phyloP scores from a whole-genome alignment of 2,329 filamentous ascomycete genomes.

The Trematosphaeria pertusa region DNA sequence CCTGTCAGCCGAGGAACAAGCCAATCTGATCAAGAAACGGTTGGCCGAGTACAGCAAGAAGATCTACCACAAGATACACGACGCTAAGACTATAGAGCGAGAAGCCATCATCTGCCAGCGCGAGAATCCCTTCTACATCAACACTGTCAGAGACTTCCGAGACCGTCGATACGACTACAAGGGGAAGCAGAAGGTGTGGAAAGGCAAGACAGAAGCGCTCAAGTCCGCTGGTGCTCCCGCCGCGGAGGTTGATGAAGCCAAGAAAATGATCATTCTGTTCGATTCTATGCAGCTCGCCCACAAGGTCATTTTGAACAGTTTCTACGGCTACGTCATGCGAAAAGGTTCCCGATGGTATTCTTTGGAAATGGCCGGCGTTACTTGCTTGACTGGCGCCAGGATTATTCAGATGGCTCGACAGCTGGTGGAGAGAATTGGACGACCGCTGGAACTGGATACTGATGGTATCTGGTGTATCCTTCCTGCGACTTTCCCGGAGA shows the following conservation, averaged over 20 bases:
- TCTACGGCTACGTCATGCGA: constrained; percentile 99
- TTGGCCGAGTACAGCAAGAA: constrained; percentile 95
- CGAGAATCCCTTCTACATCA: constrained; percentile 97
- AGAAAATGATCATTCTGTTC: constrained; percentile 98
- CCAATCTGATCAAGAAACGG: constrained; percentile 80
- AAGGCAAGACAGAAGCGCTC: constrained; percentile 88
- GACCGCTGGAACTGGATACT: constrained; percentile 92
- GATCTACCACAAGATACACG: constrained; percentile 99
- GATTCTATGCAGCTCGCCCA: constrained; percentile 96
- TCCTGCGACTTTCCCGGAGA: constrained; percentile 93
- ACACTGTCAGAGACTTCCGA: constrained; percentile 94
- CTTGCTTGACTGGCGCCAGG: constrained; percentile 91
- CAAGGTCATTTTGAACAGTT: constrained; percentile 98
- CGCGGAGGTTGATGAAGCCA: constrained; percentile 85
- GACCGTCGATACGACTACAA: constrained; percentile 99
- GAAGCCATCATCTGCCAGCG: constrained; percentile 98
- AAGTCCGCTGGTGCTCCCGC: constrained; percentile 80
- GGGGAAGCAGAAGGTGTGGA: constrained; percentile 97
- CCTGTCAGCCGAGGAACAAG: constrained; percentile 81
- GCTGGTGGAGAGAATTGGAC: constrained; percentile 89
- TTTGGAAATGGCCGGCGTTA: constrained; percentile 98
- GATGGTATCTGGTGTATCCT: constrained; percentile 99
- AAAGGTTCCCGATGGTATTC: constrained; percentile 99
- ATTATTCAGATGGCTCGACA: constrained; percentile 97
- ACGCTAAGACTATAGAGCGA: constrained; percentile 87